Evolutionary conservation across 768 basidiomycete species (phyloP), one percentile per base, ranked within the genome.

Genomic region (Agaricus bisporus): DNA sequence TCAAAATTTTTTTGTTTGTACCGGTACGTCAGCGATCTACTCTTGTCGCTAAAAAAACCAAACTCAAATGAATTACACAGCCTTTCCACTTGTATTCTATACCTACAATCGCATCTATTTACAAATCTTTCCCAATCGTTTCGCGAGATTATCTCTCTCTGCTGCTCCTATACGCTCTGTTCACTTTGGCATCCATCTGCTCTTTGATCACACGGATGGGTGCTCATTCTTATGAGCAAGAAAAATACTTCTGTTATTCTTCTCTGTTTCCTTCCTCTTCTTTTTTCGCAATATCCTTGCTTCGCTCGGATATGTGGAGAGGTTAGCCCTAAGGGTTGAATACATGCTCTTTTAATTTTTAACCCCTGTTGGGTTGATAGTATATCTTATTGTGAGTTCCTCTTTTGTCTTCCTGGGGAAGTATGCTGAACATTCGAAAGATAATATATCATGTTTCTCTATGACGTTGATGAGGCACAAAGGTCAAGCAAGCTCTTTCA

Each of bases 221-320:
- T 78, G 86, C 77, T 78, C 89, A 91, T 91, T 91, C 82, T 82
- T 80, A 66, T 67, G 88, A 91, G 89, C 89, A 68, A 91, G 66
- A 91, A 46, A 35, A 50, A 48, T 18, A 12, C 29, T 22, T 44
- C 28, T n/a, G 26, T 53, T n/a, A 18, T 53, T 51, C 51, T 48
- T 56, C 48, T 29, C 45, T 57, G 49, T 58, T 50, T 54, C 45
- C 46, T 45, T 52, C 28, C 45, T 35, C 51, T 50, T 43, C 53
- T 49, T 11, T 46, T 41, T n/a, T 12, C 22, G 39, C 39, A 12
- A 29, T 2, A 26, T 18, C 46, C 32, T 32, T n/a, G 32, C 42
- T 15, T 17, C 10, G 39, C 46, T 20, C 39, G 17, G 28, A 45
- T 42, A 36, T 28, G 37, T 48, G 51, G 51, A 57, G 56, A 47